Percentiles rank a stretch among this genome's conserved stretches.
Evolutionary conservation across 1,139 yeast genomes (phyloP).

Genomic region (Lodderomyces theae): DNA sequence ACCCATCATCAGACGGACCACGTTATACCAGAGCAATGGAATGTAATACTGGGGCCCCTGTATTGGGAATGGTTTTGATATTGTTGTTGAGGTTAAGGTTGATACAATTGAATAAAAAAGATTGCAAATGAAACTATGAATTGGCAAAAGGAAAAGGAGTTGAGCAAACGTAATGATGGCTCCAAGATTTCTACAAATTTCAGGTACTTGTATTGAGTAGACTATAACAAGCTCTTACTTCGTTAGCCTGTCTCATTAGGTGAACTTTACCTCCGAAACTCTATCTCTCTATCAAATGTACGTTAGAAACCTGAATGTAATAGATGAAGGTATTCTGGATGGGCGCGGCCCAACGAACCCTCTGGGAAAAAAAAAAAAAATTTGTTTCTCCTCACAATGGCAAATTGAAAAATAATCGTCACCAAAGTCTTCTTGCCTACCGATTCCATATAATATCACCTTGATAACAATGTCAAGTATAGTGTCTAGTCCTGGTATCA

Average conservation of each 20-base stretch:
- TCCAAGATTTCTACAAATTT: conserved; percentile 42
- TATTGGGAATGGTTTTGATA: conserved; percentile 39
- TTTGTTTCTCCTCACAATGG: too few relatives aligned
- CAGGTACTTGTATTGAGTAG: conserved; percentile 39
- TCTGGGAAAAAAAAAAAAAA: too few relatives aligned
- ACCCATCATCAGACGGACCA: conserved; percentile 42
- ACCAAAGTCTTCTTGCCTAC: too few relatives aligned
- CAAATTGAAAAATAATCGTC: too few relatives aligned
- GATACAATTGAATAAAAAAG: conserved; percentile 36
- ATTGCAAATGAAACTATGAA: conserved; percentile 48
- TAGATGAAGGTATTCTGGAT: too few relatives aligned
- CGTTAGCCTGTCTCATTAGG: too few relatives aligned
- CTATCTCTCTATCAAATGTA: too few relatives aligned
- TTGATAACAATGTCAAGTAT: conserved; percentile 30
- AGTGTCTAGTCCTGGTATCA: conserved; percentile 58
- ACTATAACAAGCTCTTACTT: too few relatives aligned
- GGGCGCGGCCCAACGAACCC: too few relatives aligned
- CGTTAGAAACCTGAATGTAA: too few relatives aligned
- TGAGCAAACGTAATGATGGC: conserved; percentile 48
- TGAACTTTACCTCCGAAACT: too few relatives aligned
- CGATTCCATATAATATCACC: too few relatives aligned
- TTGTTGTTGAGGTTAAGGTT: conserved; percentile 39
- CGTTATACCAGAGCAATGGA: conserved; percentile 44
- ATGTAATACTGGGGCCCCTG: conserved; percentile 48
- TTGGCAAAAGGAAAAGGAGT: conserved; percentile 50